These are phyloP conservation scores for Fomitopsis pulvina DNA, from an alignment of 768 basidiomycete species.

Conservation along the genomic window DNA sequence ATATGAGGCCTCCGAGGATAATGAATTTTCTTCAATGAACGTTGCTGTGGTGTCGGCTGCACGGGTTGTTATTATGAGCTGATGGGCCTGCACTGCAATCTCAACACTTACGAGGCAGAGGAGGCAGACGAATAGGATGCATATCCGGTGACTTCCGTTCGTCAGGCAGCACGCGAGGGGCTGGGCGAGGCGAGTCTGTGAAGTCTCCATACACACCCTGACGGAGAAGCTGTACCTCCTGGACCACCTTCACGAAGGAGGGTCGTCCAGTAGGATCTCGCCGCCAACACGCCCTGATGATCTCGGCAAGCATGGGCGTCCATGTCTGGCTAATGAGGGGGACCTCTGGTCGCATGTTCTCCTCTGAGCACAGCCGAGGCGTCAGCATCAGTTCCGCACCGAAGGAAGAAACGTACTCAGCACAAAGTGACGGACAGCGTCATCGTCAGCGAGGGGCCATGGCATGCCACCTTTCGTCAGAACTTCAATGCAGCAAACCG, in stretches of 20 bases:
- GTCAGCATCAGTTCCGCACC: background rate
- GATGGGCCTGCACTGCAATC: background rate
- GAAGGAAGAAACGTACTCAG: constrained; percentile 16
- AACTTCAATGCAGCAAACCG: constrained; percentile 29
- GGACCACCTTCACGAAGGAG: constrained; percentile 42
- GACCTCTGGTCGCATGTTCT: constrained; percentile 17
- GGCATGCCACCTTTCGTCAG: constrained; percentile 30
- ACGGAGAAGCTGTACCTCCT: constrained; percentile 39
- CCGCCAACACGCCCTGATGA: constrained; percentile 54
- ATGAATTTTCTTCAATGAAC: constrained; percentile 11
- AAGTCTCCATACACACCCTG: constrained; percentile 29
- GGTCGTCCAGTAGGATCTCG: constrained; percentile 45
- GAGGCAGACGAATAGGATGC: constrained; percentile 16
- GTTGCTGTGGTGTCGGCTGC: constrained; percentile 14
- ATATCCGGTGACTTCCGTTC: constrained; percentile 23
- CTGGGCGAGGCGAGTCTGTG: constrained; percentile 27
- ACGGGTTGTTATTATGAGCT: background rate
- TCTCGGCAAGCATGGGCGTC: constrained; percentile 26
- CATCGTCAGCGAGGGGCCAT: constrained; percentile 23
- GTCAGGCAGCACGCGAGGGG: constrained; percentile 17
- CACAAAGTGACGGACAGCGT: constrained; percentile 13
- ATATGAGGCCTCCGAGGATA: constrained; percentile 15
- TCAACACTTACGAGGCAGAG: constrained; percentile 12
- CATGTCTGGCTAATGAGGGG: constrained; percentile 14
- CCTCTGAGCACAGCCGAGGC: constrained; percentile 5